Evolutionary conservation across 1,284 basidiomycete species (phyloP).

Genomic region (Fomitopsis pinicola): DNA sequence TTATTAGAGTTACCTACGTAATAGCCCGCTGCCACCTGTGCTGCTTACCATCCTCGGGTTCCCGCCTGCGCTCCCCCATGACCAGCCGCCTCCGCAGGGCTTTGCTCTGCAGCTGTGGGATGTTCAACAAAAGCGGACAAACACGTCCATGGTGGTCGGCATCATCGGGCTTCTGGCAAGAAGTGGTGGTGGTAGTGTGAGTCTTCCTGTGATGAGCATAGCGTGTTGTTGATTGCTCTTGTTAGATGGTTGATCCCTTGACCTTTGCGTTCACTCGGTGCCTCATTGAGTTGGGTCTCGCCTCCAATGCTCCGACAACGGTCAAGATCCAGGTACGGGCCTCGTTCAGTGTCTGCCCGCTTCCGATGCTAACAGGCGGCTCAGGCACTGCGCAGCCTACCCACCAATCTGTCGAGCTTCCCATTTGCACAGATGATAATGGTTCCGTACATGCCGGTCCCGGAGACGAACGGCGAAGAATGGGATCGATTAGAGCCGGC

Average conservation of each 20-base stretch:
- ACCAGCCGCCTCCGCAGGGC: slow-evolving; percentile 77
- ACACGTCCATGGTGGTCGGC: slow-evolving; percentile 71
- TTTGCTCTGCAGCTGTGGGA: slow-evolving; percentile 98
- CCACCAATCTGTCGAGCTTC: slow-evolving; percentile 48
- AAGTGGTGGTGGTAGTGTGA: slow-evolving; percentile 67
- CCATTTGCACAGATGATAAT: slow-evolving; percentile 59
- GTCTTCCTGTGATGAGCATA: slow-evolving; percentile 18
- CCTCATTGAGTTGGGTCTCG: slow-evolving; percentile 83
- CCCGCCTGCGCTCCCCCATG: slow-evolving; percentile 64
- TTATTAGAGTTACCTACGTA: slow-evolving; percentile 91
- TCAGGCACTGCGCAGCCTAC: slow-evolving; percentile 65
- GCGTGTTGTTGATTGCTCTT: not conserved
- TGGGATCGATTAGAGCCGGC: slow-evolving; percentile 78
- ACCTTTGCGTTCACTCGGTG: slow-evolving; percentile 72
- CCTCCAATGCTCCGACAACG: slow-evolving; percentile 85
- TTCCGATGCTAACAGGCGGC: not conserved
- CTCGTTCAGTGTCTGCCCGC: not conserved
- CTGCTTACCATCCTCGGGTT: slow-evolving; percentile 91
- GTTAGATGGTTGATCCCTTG: slow-evolving; percentile 46
- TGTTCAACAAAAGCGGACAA: slow-evolving; percentile 66
- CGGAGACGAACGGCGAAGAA: slow-evolving; percentile 82
- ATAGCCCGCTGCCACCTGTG: slow-evolving; percentile 83
- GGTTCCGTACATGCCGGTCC: slow-evolving; percentile 79
- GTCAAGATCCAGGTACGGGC: slow-evolving; percentile 77
- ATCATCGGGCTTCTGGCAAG: slow-evolving; percentile 76